phyloP scores from a whole-genome alignment of 75 land plant species.

The Adiantum capillusveneris region DNA sequence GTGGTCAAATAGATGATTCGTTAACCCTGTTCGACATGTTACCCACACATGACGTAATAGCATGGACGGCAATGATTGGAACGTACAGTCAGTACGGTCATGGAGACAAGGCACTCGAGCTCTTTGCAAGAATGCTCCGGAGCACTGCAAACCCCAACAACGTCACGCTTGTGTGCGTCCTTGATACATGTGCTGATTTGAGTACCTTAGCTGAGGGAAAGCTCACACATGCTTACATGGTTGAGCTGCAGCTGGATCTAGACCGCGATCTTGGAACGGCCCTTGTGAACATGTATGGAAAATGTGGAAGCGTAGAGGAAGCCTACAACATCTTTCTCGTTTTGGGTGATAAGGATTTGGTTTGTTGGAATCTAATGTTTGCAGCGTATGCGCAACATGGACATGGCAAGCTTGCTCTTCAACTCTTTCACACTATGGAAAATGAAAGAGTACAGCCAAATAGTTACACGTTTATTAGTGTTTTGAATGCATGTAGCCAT shows the following conservation, averaged over 20 bases:
- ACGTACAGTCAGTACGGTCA: constrained; percentile 15
- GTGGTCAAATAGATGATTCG: constrained; percentile 9
- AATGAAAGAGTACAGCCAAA: constrained; percentile 2
- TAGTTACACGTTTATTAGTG: constrained; percentile 41
- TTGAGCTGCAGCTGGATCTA: constrained; percentile 22
- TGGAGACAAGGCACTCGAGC: constrained; percentile 10
- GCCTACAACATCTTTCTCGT: constrained; percentile 11
- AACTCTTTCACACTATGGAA: constrained; percentile 8
- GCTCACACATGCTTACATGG: constrained; percentile 36
- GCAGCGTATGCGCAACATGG: constrained; percentile 17
- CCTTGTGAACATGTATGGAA: constrained; percentile 15
- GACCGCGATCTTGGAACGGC: constrained; percentile 15
- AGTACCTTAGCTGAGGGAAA: constrained; percentile 46
- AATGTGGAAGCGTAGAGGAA: constrained; percentile 11
- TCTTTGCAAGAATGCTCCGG: constrained; percentile 13
- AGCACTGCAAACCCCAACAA: constrained; percentile 1
- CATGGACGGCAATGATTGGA: constrained; percentile 17
- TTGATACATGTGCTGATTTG: constrained; percentile 21
- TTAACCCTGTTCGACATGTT: constrained; percentile 4
- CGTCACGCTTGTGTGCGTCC: constrained; percentile 8
- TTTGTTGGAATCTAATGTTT: constrained; percentile 13
- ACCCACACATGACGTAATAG: constrained; percentile 4
- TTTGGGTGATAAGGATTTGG: constrained; percentile 6
- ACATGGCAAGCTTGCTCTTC: constrained; percentile 3
- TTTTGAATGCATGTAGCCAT: constrained; percentile 66